These are phyloP conservation scores for Haplosporangium sp. DNA, from an alignment of 371 early-diverging fungal species.

Conservation along the genomic window DNA sequence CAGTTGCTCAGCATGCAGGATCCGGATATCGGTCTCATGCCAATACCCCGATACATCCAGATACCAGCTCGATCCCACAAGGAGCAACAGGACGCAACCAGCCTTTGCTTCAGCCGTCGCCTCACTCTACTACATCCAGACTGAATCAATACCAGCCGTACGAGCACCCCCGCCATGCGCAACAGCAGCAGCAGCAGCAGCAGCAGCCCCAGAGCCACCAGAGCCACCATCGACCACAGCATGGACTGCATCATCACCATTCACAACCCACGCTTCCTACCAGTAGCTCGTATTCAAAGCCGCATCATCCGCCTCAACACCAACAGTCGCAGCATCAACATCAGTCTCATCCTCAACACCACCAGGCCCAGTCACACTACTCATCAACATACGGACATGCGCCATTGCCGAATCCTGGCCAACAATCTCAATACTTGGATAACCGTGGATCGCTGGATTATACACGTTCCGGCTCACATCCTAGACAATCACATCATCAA, in stretches of 20 bases:
- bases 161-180: constrained; percentile 13
- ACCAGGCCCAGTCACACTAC: constrained; percentile 1
- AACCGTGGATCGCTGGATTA: background rate
- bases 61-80: constrained; percentile 14
- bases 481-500: constrained; percentile 9
- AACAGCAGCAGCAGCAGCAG: background rate
- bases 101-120: constrained; percentile 19
- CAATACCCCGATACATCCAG: constrained; percentile 10
- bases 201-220: background rate
- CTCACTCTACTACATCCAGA: constrained; percentile 5
- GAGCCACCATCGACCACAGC: background rate
- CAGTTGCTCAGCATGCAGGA: constrained; percentile 1
- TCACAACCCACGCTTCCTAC: constrained; percentile 1
- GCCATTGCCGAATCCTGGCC: background rate
- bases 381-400: constrained; percentile 4
- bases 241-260: constrained; percentile 16
- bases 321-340: constrained; percentile 2
- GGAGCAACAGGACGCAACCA: constrained; percentile 12
- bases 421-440: constrained; percentile 7
- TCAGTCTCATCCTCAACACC: constrained; percentile 15
- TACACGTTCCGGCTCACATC: constrained; percentile 3
- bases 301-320: constrained; percentile 8
- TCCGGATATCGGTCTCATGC: constrained; percentile 12
- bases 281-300: constrained; percentile 1
- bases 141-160: constrained; percentile 28